Base-by-base conservation (phyloP, 1,284 basidiomycete genomes). In the Ganoderma sp. region DNA sequence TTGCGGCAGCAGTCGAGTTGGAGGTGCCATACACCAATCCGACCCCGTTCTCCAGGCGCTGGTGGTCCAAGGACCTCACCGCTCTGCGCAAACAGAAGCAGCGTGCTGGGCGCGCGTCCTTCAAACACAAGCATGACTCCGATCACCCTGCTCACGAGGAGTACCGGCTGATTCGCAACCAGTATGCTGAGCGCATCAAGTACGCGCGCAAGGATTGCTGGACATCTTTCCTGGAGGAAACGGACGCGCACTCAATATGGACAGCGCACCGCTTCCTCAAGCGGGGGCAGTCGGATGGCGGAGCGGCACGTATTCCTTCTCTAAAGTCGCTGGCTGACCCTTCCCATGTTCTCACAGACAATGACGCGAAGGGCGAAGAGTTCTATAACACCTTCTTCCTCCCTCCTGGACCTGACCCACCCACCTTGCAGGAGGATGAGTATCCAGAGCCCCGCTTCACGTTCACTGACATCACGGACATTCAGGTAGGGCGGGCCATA, bases 321-420 rank as follows among this genome's bases (percentile, higher is more conserved):
- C 43, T 69, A 28, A 45, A 58, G 28, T 42, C 43, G 0, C 4
- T 37, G 0, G 39, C 7, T 0, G 37, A 14, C 34, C 19, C n/a
- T 0, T 37, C 37, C 0, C 41, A 3, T 34, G 42, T 6, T 3
- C 61, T 45, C 5, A 60, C 22, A 9, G 14, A 52, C 0, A 81
- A 82, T 59, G 68, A 71, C 22, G 73, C 74, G 0, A 81, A 82
- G 66, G 75, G 74, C 22, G 37, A 65, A 1, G 59, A 75, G 1
- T 73, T 82, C 19, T 74, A 74, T 25, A 14, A 58, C 1, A 67
- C 73, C 0, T 81, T 82, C 75, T 84, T 82, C 68, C 78, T 78
- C 0, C 70, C 72, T 0, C 76, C 73, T 3, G 52, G n/a, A n/a
- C n/a, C n/a, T n/a, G n/a, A n/a, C n/a, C n/a, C n/a, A n/a, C n/a